Conservation (phyloP, 2,329 filamentous ascomycete genomes). For the Tolypocladium ovalisporum region DNA sequence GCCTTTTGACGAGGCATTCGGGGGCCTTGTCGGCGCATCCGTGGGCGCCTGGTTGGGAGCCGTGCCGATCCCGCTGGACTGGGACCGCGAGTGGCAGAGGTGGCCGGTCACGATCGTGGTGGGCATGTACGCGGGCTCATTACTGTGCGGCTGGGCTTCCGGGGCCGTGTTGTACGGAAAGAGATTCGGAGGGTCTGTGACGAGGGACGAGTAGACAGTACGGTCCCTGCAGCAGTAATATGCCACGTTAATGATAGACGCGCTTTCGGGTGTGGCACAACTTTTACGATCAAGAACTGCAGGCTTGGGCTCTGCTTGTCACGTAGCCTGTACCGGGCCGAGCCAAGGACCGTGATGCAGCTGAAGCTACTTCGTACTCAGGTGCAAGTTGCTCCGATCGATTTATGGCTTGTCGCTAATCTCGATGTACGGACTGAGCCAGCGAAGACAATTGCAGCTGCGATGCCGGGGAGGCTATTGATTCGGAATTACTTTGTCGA, state of each 20-base stretch:
- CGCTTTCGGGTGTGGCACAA: background rate
- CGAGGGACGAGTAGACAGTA: conserved; percentile 16
- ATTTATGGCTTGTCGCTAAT: too few relatives aligned
- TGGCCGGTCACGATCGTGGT: conserved; percentile 89
- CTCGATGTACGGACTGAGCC: background rate
- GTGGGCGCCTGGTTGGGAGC: conserved; percentile 88
- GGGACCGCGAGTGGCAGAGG: conserved; percentile 98
- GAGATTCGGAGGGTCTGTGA: conserved; percentile 19
- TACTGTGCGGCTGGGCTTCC: conserved; percentile 55
- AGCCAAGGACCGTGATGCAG: background rate
- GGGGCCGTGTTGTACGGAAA: conserved; percentile 37
- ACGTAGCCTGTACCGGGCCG: background rate
- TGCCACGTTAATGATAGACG: background rate
- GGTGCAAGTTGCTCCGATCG: too few relatives aligned
- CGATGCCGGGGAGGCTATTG: too few relatives aligned
- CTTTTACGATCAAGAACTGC: background rate
- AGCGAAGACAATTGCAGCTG: too few relatives aligned
- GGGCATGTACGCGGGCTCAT: conserved; percentile 71
- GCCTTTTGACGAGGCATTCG: conserved; percentile 77
- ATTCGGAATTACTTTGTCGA: too few relatives aligned
- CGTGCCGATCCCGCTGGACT: conserved; percentile 90
- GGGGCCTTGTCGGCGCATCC: conserved; percentile 65
- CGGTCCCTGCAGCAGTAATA: background rate
- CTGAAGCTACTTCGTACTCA: too few relatives aligned
- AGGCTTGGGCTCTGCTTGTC: background rate